A percentile compares a stretch with the other conserved stretches of the same genome.
phyloP scores from a whole-genome alignment of 306 rosid genomes.

The Castanospermum australe region DNA sequence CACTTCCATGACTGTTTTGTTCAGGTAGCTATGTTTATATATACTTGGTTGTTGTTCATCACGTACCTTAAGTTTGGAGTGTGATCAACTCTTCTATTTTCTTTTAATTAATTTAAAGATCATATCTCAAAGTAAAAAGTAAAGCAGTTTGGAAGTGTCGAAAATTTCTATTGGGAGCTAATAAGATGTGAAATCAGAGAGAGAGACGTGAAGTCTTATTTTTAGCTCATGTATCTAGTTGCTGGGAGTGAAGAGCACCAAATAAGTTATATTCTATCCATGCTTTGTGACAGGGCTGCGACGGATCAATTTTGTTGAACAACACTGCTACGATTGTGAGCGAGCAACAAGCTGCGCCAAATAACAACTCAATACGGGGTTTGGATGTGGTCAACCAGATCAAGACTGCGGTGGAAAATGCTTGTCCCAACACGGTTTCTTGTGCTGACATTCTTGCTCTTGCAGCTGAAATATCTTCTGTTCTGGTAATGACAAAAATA shows the following conservation, averaged over 20 bases:
- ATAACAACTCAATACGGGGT: conserved; percentile 37
- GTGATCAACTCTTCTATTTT: background rate
- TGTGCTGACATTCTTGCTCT: conserved; percentile 43
- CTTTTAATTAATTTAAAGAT: background rate
- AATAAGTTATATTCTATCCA: too few relatives aligned
- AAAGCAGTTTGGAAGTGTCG: background rate
- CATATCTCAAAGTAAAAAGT: background rate
- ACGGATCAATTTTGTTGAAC: conserved; percentile 42
- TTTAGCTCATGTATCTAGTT: too few relatives aligned
- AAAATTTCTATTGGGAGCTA: background rate
- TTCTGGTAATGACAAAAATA: too few relatives aligned
- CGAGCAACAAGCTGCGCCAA: conserved; percentile 24
- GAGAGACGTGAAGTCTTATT: too few relatives aligned
- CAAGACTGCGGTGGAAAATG: conserved; percentile 32
- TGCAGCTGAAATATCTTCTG: conserved; percentile 31
- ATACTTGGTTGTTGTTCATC: background rate
- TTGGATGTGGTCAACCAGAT: conserved; percentile 35
- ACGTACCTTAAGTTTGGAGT: background rate
- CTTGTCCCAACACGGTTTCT: conserved; percentile 34
- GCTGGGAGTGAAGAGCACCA: too few relatives aligned
- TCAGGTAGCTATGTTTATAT: conserved; percentile 35
- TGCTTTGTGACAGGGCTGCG: conserved; percentile 38
- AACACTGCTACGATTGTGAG: conserved; percentile 29
- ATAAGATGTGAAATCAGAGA: too few relatives aligned
- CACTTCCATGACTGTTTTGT: conserved; percentile 71